phyloP scores from a whole-genome alignment of 2,329 filamentous ascomycete species.

The Cladosporium halotolerans region DNA sequence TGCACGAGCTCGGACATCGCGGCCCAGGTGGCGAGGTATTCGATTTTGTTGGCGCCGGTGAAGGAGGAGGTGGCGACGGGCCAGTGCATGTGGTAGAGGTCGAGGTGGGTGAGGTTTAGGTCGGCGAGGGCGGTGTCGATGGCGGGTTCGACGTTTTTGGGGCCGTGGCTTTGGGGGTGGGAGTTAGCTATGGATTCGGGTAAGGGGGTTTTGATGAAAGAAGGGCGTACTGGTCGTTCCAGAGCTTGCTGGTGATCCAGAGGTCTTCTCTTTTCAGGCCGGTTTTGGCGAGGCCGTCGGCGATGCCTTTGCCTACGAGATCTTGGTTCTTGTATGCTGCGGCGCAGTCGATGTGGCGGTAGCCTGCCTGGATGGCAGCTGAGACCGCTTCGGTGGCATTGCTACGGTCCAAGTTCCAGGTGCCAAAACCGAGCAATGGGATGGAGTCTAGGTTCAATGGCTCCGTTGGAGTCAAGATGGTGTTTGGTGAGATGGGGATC shows the following conservation, averaged over 20 bases:
- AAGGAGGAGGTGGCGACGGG: conserved; percentile 25
- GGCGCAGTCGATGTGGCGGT: conserved; percentile 49
- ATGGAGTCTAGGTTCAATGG: conserved; percentile 25
- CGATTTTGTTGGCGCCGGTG: conserved; percentile 17
- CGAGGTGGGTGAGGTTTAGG: conserved; percentile 36
- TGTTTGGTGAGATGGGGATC: conserved; percentile 20
- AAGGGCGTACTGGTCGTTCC: conserved; percentile 29
- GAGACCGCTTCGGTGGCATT: conserved; percentile 34
- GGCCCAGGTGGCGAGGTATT: conserved; percentile 52
- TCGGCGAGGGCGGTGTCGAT: conserved; percentile 36
- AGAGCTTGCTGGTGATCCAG: conserved; percentile 36
- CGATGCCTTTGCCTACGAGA: conserved; percentile 39
- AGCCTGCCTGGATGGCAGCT: conserved; percentile 42
- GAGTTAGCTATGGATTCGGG: conserved; percentile 1
- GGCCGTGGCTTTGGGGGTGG: conserved; percentile 22
- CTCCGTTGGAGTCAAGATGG: conserved; percentile 8
- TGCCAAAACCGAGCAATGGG: conserved; percentile 33
- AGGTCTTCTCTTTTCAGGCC: conserved; percentile 31
- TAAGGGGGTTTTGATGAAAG: background rate
- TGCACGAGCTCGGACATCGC: conserved; percentile 56
- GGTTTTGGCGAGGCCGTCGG: conserved; percentile 29
- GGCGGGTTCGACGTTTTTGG: conserved; percentile 23
- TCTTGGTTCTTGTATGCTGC: conserved; percentile 40
- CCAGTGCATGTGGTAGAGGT: conserved; percentile 44
- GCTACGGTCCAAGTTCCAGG: conserved; percentile 32